Conservation (phyloP, 148 eudicot genomes). For the Rheum nobile region DNA sequence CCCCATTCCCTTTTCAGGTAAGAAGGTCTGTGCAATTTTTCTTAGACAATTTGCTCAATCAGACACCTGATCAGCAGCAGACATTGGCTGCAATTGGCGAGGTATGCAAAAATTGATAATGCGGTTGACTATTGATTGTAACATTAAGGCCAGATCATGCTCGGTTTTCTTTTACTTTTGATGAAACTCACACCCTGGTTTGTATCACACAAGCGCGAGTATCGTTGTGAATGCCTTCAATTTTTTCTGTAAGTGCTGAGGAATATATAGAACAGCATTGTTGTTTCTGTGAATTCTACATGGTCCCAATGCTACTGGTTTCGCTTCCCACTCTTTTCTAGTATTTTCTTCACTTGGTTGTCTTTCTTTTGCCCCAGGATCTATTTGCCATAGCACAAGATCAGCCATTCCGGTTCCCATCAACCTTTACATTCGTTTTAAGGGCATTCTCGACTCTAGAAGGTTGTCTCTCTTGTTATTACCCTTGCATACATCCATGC, state of each 20-base stretch:
- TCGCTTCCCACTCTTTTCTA: slow-evolving; percentile 4
- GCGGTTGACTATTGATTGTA: neutral
- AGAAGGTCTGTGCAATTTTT: slow-evolving; percentile 91
- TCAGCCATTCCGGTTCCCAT: slow-evolving; percentile 97
- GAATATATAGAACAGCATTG: neutral
- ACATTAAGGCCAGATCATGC: neutral
- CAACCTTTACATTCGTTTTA: slow-evolving; percentile 86
- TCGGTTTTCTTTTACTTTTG: neutral
- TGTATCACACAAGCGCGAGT: neutral
- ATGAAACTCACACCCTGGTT: neutral
- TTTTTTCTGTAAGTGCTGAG: neutral
- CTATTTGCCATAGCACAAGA: slow-evolving; percentile 94
- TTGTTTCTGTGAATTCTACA: neutral
- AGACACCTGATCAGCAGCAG: slow-evolving; percentile 85
- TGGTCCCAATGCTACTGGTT: neutral
- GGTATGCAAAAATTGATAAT: slow-evolving; percentile 28
- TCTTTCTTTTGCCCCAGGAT: slow-evolving; percentile 44
- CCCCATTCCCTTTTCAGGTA: slow-evolving; percentile 30
- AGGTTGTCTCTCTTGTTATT: slow-evolving; percentile 36
- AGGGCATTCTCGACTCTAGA: slow-evolving; percentile 98
- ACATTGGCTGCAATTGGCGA: slow-evolving; percentile 93
- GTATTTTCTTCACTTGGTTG: neutral
- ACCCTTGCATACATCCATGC: neutral
- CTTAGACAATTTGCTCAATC: slow-evolving; percentile 77
- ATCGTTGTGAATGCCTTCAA: neutral